Conservation (phyloP, 2,329 filamentous ascomycete genomes). For the Colletotrichum salicis region DNA sequence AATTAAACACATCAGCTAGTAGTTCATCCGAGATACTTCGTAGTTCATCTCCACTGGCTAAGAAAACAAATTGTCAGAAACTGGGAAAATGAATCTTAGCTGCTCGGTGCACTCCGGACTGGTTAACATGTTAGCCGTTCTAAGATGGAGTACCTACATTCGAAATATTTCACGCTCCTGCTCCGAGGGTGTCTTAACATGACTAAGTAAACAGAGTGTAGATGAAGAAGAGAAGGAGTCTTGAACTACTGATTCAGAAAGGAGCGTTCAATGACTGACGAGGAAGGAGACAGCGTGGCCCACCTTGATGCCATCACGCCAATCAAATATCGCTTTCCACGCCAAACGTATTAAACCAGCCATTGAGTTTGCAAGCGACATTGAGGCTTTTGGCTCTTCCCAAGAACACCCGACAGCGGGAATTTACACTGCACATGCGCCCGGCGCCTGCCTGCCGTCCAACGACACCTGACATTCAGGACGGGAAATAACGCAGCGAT, state of each 20-base stretch:
- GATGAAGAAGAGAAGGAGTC: not conserved
- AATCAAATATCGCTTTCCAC: not conserved
- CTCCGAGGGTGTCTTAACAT: not conserved
- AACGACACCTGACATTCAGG: constrained; percentile 13
- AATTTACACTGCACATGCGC: constrained; percentile 1
- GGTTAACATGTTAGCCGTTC: too few species aligned
- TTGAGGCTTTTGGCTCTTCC: not conserved
- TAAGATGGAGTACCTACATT: too few species aligned
- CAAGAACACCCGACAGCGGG: constrained; percentile 2
- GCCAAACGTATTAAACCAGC: not conserved
- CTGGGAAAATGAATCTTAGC: not conserved
- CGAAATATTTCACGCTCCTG: too few species aligned
- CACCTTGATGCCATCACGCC: not conserved
- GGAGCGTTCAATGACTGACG: not conserved
- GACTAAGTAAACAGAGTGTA: not conserved
- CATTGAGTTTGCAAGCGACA: not conserved
- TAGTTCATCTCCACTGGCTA: not conserved
- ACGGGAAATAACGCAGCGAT: not conserved
- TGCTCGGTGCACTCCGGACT: too few species aligned
- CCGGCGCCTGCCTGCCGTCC: not conserved
- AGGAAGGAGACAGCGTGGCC: not conserved
- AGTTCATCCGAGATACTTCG: not conserved
- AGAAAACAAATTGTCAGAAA: not conserved
- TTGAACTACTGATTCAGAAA: not conserved
- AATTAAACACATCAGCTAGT: not conserved